phyloP scores from a whole-genome alignment of 495 filamentous ascomycete genomes.

The Symbiotaphrina buchneri region DNA sequence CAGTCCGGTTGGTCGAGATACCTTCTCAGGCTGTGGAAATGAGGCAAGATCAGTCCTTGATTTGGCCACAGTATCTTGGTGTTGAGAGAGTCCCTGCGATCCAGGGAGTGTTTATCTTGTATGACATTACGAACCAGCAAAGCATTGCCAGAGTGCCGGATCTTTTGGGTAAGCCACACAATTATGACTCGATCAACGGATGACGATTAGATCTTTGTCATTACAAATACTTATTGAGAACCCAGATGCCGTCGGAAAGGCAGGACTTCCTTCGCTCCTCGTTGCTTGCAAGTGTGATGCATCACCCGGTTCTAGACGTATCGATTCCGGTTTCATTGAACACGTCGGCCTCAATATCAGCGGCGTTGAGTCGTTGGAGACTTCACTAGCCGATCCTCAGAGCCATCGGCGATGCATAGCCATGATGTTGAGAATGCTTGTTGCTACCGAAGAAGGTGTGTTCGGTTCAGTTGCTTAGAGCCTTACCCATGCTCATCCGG shows the following conservation, averaged over 20 bases:
- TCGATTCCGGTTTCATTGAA: conserved; percentile 37
- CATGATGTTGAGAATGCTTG: conserved; percentile 46
- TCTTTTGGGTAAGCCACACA: conserved; percentile 42
- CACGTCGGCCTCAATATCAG: conserved; percentile 27
- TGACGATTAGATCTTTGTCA: too few relatives aligned
- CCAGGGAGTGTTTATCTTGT: conserved; percentile 66
- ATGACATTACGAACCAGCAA: conserved; percentile 58
- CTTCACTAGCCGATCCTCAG: conserved; percentile 43
- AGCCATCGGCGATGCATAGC: conserved; percentile 60
- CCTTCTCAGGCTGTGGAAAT: conserved; percentile 44
- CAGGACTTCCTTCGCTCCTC: conserved; percentile 46
- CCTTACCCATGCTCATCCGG: too few relatives aligned
- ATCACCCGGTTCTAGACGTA: conserved; percentile 29
- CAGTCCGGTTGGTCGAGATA: conserved; percentile 64
- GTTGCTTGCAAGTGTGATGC: conserved; percentile 74
- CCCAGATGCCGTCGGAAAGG: conserved; percentile 44
- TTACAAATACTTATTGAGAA: conserved; percentile 2
- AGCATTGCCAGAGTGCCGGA: conserved; percentile 44
- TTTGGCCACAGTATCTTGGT: conserved; percentile 55
- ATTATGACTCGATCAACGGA: background rate
- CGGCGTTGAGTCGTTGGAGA: conserved; percentile 47
- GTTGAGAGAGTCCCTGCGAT: conserved; percentile 45
- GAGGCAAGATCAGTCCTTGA: conserved; percentile 38
- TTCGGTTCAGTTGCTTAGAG: conserved; percentile 5
- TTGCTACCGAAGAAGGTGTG: conserved; percentile 43